Evolutionary conservation across 1,284 basidiomycete species (phyloP).

Genomic region (Fomitopsis betulina): DNA sequence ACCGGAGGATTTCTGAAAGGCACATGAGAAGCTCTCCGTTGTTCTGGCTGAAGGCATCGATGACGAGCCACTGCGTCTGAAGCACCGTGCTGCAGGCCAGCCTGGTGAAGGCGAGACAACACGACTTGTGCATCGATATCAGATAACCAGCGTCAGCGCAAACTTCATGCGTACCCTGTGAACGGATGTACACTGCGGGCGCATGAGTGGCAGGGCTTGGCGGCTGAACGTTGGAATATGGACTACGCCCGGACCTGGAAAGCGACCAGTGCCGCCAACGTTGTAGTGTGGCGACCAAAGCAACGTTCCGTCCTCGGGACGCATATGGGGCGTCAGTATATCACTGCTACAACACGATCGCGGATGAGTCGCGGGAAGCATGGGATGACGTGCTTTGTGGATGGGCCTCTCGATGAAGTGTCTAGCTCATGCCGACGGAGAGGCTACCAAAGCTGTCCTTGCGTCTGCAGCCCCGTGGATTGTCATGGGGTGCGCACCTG

Average conservation of each 20-base stretch:
- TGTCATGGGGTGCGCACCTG: not conserved
- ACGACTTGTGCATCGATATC: slow-evolving; percentile 5
- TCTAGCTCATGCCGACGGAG: not conserved
- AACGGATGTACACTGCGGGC: not conserved
- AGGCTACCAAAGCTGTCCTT: not conserved
- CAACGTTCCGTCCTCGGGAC: not conserved
- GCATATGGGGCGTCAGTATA: not conserved
- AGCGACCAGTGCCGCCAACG: not conserved
- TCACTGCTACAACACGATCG: not conserved
- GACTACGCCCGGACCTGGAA: not conserved
- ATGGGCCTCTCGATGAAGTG: not conserved
- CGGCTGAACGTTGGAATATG: slow-evolving; percentile 1
- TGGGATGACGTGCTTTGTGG: not conserved
- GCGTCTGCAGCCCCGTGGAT: not conserved
- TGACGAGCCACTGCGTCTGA: slow-evolving; percentile 2
- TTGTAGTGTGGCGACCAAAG: not conserved
- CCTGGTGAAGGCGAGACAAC: not conserved
- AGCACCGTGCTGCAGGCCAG: not conserved
- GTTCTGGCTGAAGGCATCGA: slow-evolving; percentile 1
- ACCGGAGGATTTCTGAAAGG: not conserved
- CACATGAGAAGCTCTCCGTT: not conserved
- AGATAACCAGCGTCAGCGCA: slow-evolving; percentile 3
- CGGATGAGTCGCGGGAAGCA: not conserved
- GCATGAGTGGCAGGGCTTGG: not conserved
- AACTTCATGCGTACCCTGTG: not conserved